Evolutionary conservation across 2,329 filamentous ascomycete genomes (phyloP), one percentile per base, ranked within the genome.

Genomic region (Fusarium agapanthi): DNA sequence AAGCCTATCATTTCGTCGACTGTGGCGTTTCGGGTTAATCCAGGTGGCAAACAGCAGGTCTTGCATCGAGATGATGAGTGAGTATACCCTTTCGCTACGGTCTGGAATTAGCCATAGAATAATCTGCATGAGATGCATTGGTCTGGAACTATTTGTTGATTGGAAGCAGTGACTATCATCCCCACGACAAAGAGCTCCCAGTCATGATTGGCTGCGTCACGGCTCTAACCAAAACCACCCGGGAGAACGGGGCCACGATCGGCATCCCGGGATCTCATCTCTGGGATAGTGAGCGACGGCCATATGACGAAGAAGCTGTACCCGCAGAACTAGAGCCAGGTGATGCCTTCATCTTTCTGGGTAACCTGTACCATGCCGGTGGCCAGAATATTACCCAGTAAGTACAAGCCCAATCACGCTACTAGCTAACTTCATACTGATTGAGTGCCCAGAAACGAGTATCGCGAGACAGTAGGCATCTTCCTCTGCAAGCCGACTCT

Each of bases 191-290:
- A 3, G 54, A 70, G 9, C 62, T 55, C 3, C 67, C 67, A 13
- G 50, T 72, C 26, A 67, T 72, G 57, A 66, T 72, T 51, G 67
- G 69, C 6, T 72, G 62, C 15, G 69, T 72, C 13, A 67, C 69
- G 77, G 81, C 83, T 2, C 67, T 82, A 61, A 82, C 80, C 8
- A 83, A 79, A 73, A 84, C 81, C 2, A 84, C 82, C 3, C 78
- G 76, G 24, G 80, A 82, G 43, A 85, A 85, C 48, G 83, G 83
- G 2, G 83, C 82, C 2, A 84, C 83, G 0, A 74, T 83, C n/a
- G 81, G 79, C 4, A 84, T 84, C 43, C 83, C 83, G 0, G 79
- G 80, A 11, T 82, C 79, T 16, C 83, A 85, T 65, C 75, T 83
- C 8, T 85, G 83, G 83, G 81, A 79, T 2, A 76, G 79, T 11